Evolutionary conservation across 2,329 filamentous ascomycete genomes (phyloP).

Genomic region (Aspergillus sp.): DNA sequence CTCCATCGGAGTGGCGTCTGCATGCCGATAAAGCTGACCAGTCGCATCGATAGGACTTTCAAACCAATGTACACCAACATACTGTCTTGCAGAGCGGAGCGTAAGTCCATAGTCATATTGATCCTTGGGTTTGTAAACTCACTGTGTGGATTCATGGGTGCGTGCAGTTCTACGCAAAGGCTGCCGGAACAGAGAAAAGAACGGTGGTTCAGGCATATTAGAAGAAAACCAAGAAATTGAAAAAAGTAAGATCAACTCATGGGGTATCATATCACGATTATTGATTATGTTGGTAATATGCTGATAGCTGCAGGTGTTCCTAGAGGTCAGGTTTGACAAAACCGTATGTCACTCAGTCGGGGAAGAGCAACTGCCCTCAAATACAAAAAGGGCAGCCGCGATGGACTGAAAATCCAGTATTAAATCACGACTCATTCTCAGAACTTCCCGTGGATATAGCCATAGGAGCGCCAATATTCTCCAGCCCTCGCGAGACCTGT

Average conservation of each 20-base stretch:
- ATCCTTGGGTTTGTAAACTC: slow-evolving; percentile 6
- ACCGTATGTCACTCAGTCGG: neutral
- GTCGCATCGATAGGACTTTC: slow-evolving; percentile 26
- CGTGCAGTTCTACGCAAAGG: slow-evolving; percentile 12
- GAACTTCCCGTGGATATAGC: slow-evolving; percentile 18
- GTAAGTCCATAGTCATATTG: neutral
- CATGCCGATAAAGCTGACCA: slow-evolving; percentile 32
- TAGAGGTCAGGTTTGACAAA: neutral
- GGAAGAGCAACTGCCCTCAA: slow-evolving; percentile 5
- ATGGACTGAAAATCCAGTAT: neutral
- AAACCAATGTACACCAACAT: slow-evolving; percentile 24
- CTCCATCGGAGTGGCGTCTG: slow-evolving; percentile 49
- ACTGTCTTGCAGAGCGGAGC: slow-evolving; percentile 6
- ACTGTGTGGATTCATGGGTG: slow-evolving; percentile 13
- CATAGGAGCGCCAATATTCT: slow-evolving; percentile 29
- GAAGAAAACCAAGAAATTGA: slow-evolving; percentile 15
- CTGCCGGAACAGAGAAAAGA: slow-evolving; percentile 24
- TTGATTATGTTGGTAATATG: neutral
- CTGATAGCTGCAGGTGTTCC: neutral
- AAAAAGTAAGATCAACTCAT: slow-evolving; percentile 1
- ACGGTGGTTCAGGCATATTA: slow-evolving; percentile 20
- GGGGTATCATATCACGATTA: slow-evolving; percentile 8
- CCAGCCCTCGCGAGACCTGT: slow-evolving; percentile 28
- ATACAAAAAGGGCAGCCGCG: neutral
- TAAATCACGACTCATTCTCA: slow-evolving; percentile 17